phyloP scores from a whole-genome alignment of 2,329 filamentous ascomycete genomes.

The Neoscytalidium dimidiatum region DNA sequence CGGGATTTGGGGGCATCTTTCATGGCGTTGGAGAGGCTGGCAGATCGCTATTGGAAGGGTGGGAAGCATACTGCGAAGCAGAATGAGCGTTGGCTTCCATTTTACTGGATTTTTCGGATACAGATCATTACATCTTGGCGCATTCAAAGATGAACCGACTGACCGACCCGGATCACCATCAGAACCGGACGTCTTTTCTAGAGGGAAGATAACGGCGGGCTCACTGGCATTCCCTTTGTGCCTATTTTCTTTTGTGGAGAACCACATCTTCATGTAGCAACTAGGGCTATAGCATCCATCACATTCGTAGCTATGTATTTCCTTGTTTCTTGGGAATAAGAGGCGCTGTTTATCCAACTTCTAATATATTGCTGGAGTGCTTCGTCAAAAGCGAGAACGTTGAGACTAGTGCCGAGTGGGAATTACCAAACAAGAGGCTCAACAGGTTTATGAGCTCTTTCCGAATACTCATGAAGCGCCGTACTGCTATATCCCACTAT shows the following conservation, averaged over 20 bases:
- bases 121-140: background rate
- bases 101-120: background rate
- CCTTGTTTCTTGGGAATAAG: background rate
- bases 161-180: background rate
- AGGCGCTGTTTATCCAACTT: no score
- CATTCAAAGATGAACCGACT: background rate
- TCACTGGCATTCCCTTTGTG: background rate
- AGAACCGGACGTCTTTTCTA: background rate
- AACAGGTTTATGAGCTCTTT: no score
- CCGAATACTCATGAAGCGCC: no score
- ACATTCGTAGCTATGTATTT: slow-evolving; percentile 15
- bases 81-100: background rate
- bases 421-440: no score
- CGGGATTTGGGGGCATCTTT: slow-evolving; percentile 1
- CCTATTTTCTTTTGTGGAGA: background rate
- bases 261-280: background rate
- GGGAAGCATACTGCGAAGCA: background rate
- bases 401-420: no score
- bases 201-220: background rate
- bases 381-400: no score
- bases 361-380: no score
- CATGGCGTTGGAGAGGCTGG: background rate
- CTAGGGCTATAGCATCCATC: background rate
- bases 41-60: background rate
- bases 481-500: no score